Evolutionary conservation across 495 filamentous ascomycete species (phyloP).

Genomic region (Melanomma pulvis-pyrius): DNA sequence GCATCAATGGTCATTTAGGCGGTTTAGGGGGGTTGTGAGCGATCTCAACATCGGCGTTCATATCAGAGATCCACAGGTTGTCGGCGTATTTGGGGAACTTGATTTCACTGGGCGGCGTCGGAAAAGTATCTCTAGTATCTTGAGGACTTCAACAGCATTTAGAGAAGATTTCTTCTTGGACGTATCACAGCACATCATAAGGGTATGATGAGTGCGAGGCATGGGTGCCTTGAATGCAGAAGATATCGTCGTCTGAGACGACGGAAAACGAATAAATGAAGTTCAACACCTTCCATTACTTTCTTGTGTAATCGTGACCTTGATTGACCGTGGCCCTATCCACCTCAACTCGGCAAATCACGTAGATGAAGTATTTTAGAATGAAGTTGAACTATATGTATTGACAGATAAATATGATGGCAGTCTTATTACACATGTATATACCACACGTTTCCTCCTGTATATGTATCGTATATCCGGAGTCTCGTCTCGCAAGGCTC

Average conservation of each 20-base stretch:
- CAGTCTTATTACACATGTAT: too few relatives aligned
- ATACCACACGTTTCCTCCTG: too few relatives aligned
- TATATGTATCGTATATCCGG: too few relatives aligned
- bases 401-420: too few relatives aligned
- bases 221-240: not conserved
- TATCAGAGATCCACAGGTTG: constrained; percentile 6
- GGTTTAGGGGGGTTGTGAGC: constrained; percentile 22
- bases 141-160: constrained; percentile 24
- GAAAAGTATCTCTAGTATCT: constrained; percentile 3
- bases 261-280: constrained; percentile 16
- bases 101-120: constrained; percentile 3
- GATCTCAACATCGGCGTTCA: constrained; percentile 65
- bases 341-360: too few relatives aligned
- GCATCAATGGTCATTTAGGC: constrained; percentile 35
- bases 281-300: constrained; percentile 37
- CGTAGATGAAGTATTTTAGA: too few relatives aligned
- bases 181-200: not conserved
- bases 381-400: too few relatives aligned
- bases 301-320: too few relatives aligned
- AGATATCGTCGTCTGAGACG: not conserved
- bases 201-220: not conserved
- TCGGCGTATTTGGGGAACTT: not conserved
- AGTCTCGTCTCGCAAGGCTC: too few relatives aligned
- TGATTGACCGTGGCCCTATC: too few relatives aligned
- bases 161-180: not conserved